These are phyloP conservation scores for Syzygium syzygioides DNA, from an alignment of 441 rosid species.

Conservation along the genomic window DNA sequence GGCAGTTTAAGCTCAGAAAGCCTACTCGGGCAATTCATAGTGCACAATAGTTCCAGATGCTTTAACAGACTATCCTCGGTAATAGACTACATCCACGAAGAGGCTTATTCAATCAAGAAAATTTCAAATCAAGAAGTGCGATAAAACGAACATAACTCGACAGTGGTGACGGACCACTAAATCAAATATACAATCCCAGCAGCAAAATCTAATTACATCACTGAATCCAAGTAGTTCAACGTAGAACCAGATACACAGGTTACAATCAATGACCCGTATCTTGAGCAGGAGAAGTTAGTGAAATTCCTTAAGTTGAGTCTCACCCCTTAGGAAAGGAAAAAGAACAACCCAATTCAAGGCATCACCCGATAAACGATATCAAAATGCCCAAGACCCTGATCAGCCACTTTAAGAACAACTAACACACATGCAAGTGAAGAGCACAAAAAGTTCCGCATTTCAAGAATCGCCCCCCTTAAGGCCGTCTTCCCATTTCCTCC, in stretches of 20 bases:
- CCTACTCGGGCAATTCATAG: neutral
- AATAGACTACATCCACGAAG: neutral
- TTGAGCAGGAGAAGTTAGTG: neutral
- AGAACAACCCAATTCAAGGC: neutral
- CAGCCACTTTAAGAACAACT: neutral
- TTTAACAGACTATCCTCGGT: neutral
- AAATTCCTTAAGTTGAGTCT: neutral
- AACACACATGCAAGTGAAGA: neutral
- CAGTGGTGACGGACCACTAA: neutral
- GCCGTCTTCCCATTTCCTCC: neutral
- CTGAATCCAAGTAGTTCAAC: neutral
- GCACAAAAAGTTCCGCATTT: neutral
- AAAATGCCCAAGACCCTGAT: neutral
- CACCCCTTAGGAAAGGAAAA: neutral
- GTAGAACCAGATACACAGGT: neutral
- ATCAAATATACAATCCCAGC: neutral
- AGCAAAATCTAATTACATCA: neutral
- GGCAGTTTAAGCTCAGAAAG: neutral
- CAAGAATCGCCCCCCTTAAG: neutral
- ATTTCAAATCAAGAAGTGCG: neutral
- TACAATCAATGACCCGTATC: neutral
- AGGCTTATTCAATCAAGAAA: neutral
- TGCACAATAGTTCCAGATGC: neutral
- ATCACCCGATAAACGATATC: neutral
- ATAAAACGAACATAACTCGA: neutral